Evolutionary conservation across 2,329 filamentous ascomycete species (phyloP).

Genomic region (Botryotinia globosa): DNA sequence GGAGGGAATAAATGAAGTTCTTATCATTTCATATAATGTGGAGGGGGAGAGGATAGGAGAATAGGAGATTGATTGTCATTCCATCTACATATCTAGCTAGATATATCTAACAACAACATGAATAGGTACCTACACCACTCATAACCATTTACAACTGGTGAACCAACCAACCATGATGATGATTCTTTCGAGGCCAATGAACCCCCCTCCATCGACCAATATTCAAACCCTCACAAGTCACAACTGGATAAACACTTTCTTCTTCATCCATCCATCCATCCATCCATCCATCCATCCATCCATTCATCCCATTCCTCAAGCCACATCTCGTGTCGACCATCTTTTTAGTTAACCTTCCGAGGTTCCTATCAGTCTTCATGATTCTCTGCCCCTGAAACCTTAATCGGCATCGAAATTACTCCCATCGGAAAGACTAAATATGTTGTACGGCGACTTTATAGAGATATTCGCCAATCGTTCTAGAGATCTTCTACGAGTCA

Average conservation of each 20-base stretch:
- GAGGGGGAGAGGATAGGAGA: background rate
- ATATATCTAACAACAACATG: background rate
- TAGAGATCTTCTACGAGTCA: background rate
- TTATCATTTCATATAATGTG: background rate
- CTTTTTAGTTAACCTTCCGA: background rate
- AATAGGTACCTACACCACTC: background rate
- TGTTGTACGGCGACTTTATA: background rate
- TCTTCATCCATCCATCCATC: background rate
- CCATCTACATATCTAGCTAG: no score
- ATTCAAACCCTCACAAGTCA: background rate
- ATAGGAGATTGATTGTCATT: background rate
- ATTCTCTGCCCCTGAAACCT: background rate
- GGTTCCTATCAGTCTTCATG: background rate
- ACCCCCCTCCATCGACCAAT: background rate
- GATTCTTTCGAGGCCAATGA: slow-evolving; percentile 6
- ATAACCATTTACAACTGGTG: background rate
- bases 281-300: no score
- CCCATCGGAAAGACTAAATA: background rate
- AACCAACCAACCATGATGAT: slow-evolving; percentile 6
- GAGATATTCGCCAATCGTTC: slow-evolving; percentile 11
- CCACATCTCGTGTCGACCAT: background rate
- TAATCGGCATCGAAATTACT: background rate
- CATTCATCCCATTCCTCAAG: background rate
- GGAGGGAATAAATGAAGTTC: background rate
- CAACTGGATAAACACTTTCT: background rate